A percentile compares a stretch with the other conserved stretches of the same genome.
These are phyloP conservation scores for Cryptosporidium ubiquitum DNA, from an alignment of 169 alveolate genomes.

Conservation along the genomic window DNA sequence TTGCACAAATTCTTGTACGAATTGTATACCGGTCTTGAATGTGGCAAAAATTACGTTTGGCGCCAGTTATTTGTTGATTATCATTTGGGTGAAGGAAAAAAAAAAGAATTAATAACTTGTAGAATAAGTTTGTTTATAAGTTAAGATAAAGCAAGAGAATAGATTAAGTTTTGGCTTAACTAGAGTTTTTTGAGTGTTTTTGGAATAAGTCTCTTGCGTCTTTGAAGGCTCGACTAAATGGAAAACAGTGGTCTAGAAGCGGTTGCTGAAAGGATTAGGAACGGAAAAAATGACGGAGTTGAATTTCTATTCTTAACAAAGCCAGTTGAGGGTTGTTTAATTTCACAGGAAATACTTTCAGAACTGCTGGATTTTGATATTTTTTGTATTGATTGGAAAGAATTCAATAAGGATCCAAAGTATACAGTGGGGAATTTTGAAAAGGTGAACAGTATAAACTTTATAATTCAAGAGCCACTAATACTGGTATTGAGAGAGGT, in stretches of 20 bases:
- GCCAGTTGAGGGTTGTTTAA: slow-evolving; percentile 4
- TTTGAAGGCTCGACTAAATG: neutral
- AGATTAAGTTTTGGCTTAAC: neutral
- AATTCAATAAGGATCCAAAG: neutral
- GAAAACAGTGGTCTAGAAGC: neutral
- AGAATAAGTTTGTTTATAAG: neutral
- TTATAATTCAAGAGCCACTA: slow-evolving; percentile 36
- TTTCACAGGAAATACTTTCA: slow-evolving; percentile 4
- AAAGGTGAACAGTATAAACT: slow-evolving; percentile 18
- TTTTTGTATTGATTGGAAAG: slow-evolving; percentile 27
- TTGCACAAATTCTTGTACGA: neutral
- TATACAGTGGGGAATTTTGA: neutral
- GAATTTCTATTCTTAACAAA: slow-evolving; percentile 18
- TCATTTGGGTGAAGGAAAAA: neutral
- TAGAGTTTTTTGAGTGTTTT: neutral
- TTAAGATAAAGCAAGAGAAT: neutral
- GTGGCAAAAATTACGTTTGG: neutral
- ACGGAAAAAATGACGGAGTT: neutral
- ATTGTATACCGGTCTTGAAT: slow-evolving; percentile 3
- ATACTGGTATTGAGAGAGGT: slow-evolving; percentile 11
- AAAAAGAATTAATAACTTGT: neutral
- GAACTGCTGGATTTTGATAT: slow-evolving; percentile 6
- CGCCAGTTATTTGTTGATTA: neutral
- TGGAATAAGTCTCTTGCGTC: neutral
- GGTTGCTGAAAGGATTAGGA: neutral